A percentile compares a stretch with the other conserved stretches of the same genome.
phyloP scores from a whole-genome alignment of 1,284 basidiomycete species.

The Omphalotus olearius region DNA sequence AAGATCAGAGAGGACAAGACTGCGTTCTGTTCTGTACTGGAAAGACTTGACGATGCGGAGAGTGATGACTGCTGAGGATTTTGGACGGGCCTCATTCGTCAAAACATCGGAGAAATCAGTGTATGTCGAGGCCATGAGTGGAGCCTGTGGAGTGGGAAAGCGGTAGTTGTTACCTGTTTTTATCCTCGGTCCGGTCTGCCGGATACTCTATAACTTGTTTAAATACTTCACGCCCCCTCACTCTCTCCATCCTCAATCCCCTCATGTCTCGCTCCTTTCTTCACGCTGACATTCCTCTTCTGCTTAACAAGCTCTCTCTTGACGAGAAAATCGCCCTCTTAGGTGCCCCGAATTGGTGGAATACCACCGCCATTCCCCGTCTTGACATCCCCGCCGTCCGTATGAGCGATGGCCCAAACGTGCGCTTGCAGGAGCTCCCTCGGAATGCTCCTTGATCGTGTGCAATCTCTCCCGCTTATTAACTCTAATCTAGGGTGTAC shows the following conservation, averaged over 20 bases:
- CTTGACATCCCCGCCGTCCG: slow-evolving; percentile 59
- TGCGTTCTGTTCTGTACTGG: slow-evolving; percentile 87
- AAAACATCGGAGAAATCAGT: slow-evolving; percentile 48
- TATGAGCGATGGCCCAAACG: slow-evolving; percentile 67
- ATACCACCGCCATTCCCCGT: slow-evolving; percentile 52
- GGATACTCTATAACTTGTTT: not conserved
- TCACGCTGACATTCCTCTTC: slow-evolving; percentile 44
- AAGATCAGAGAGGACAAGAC: slow-evolving; percentile 78
- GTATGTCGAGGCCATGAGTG: slow-evolving; percentile 23
- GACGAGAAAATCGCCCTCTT: slow-evolving; percentile 65
- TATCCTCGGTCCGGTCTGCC: not conserved
- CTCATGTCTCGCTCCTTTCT: slow-evolving; percentile 44
- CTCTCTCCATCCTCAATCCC: not conserved
- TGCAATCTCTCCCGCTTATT: not conserved
- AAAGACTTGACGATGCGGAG: slow-evolving; percentile 95
- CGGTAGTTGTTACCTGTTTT: not conserved
- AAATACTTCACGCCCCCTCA: not conserved
- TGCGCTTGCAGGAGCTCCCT: slow-evolving; percentile 20
- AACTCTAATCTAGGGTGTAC: slow-evolving; percentile 42
- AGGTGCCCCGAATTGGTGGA: slow-evolving; percentile 70
- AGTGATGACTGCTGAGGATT: slow-evolving; percentile 79
- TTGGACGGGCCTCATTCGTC: slow-evolving; percentile 65
- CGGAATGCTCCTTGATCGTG: not conserved
- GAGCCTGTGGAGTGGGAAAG: not conserved
- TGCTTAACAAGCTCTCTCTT: slow-evolving; percentile 48